Conservation (phyloP, 78 protist species). For the Protostelium mycophagum region DNA sequence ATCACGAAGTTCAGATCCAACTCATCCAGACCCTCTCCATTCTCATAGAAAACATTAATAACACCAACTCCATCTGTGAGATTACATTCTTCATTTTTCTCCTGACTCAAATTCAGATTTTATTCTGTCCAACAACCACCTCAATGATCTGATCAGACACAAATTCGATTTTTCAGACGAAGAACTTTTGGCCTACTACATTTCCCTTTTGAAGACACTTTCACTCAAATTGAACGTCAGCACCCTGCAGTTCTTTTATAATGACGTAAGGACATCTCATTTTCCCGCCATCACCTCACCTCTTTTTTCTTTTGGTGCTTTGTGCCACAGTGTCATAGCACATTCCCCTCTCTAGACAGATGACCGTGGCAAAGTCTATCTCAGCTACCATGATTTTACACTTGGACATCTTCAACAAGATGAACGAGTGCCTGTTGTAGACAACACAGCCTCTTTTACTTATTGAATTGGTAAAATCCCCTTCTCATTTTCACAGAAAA, state of each 20-base stretch:
- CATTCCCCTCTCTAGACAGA: too few relatives aligned
- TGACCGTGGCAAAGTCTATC: too few relatives aligned
- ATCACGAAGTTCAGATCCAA: constrained; percentile 56
- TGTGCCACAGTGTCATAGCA: too few relatives aligned
- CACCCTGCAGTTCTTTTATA: constrained; percentile 81
- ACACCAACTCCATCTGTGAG: constrained; percentile 66
- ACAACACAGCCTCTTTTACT: too few relatives aligned
- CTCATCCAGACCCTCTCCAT: constrained; percentile 79
- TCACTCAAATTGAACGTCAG: constrained; percentile 67
- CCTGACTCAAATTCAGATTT: constrained; percentile 21
- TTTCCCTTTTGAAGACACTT: constrained; percentile 83
- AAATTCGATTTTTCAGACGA: constrained; percentile 78
- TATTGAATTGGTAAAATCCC: too few relatives aligned
- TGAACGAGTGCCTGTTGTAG: too few relatives aligned
- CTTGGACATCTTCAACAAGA: too few relatives aligned
- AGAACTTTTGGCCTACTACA: constrained; percentile 82
- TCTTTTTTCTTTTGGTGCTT: too few relatives aligned
- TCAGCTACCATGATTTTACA: too few relatives aligned
- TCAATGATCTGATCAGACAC: constrained; percentile 76
- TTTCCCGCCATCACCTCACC: neutral
- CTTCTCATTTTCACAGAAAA: constrained; percentile 37
- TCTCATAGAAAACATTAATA: constrained; percentile 69
- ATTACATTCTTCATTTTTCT: neutral
- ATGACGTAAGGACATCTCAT: constrained; percentile 22
- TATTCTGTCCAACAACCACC: constrained; percentile 77